phyloP scores from a whole-genome alignment of 1,139 yeast species.

The Saccharomycopsis hybrid region DNA sequence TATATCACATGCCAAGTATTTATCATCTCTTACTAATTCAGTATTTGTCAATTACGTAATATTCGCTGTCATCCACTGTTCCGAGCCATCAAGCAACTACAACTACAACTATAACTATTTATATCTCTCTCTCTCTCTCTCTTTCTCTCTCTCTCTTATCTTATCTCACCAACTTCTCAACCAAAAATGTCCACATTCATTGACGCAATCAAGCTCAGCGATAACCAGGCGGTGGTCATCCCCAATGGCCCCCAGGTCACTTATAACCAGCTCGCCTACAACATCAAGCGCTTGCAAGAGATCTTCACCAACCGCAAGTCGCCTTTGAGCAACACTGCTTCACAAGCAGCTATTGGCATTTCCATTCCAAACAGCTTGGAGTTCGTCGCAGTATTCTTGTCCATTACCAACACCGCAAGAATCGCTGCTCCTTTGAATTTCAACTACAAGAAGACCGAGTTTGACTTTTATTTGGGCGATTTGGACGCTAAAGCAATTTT shows the following conservation, averaged over 20 bases:
- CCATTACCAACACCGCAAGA: constrained; percentile 45
- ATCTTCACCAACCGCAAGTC: constrained; percentile 34
- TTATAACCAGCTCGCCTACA: constrained; percentile 33
- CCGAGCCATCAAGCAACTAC: too few relatives aligned
- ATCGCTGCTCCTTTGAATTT: constrained; percentile 64
- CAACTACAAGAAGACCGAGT: constrained; percentile 50
- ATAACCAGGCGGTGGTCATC: constrained; percentile 33
- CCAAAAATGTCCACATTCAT: constrained; percentile 25
- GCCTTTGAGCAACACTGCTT: constrained; percentile 30
- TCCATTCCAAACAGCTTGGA: constrained; percentile 55
- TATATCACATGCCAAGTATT: too few relatives aligned
- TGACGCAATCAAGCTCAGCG: constrained; percentile 30
- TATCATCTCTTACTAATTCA: too few relatives aligned
- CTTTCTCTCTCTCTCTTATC: too few relatives aligned
- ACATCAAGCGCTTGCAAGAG: constrained; percentile 38
- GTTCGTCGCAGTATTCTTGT: constrained; percentile 47
- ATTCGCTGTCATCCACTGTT: too few relatives aligned
- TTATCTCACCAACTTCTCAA: background rate
- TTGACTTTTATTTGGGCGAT: constrained; percentile 56
- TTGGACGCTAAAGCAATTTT: constrained; percentile 47
- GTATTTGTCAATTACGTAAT: too few relatives aligned
- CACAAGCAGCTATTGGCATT: constrained; percentile 48
- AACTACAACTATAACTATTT: too few relatives aligned
- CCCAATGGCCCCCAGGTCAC: constrained; percentile 34
- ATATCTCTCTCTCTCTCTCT: too few relatives aligned